Conservation (phyloP, 2,329 filamentous ascomycete species). For the Trichoderma endophyticum region DNA sequence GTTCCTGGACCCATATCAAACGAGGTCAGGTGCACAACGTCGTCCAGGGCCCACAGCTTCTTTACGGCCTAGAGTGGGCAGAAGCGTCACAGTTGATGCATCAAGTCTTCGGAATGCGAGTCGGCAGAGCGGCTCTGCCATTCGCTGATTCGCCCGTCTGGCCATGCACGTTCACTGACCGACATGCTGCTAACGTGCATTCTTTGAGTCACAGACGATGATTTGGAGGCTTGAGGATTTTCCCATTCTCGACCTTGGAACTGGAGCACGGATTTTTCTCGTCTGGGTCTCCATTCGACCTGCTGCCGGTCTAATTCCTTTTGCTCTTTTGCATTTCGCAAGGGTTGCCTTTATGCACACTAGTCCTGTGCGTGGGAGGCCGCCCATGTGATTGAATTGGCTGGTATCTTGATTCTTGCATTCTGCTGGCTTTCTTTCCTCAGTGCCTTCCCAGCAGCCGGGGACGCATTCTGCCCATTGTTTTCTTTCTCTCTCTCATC, state of each 20-base stretch:
- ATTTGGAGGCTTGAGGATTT: not conserved
- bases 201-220: conserved; percentile 14
- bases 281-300: not conserved
- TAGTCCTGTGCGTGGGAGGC: conserved; percentile 11
- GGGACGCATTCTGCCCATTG: not conserved
- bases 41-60: conserved; percentile 18
- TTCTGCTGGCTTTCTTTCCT: not conserved
- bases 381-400: conserved; percentile 10
- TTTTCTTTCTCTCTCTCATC: not conserved
- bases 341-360: not conserved
- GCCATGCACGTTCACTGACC: conserved; percentile 18
- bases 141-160: conserved; percentile 14
- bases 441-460: not conserved
- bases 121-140: conserved; percentile 3
- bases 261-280: conserved; percentile 1
- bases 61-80: conserved; percentile 9
- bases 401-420: not conserved
- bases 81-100: conserved; percentile 18
- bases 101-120: conserved; percentile 15
- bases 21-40: conserved; percentile 19
- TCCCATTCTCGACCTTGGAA: not conserved
- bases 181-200: conserved; percentile 15
- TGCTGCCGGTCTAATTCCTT: not conserved
- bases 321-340: not conserved
- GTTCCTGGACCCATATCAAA: conserved; percentile 21